Evolutionary conservation across 2,329 filamentous ascomycete genomes (phyloP).

Genomic region (Pseudogymnoascus sp.): DNA sequence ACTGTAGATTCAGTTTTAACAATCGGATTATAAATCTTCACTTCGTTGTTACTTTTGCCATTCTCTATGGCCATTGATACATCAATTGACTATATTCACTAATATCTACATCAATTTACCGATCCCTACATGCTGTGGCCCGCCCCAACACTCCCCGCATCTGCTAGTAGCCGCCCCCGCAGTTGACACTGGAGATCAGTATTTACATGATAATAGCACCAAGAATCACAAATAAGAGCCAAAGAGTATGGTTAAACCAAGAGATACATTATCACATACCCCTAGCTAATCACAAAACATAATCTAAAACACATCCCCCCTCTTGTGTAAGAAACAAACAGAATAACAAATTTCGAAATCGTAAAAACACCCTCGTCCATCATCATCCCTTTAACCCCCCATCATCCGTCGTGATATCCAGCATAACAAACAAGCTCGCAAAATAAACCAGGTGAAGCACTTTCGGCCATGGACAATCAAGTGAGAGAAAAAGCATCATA

Average conservation of each 20-base stretch:
- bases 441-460: conserved; percentile 32
- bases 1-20: neutral
- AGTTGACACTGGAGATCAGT: conserved; percentile 4
- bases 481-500: conserved; percentile 32
- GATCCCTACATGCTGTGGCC: neutral
- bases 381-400: conserved; percentile 16
- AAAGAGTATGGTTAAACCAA: neutral
- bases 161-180: neutral
- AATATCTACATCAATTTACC: neutral
- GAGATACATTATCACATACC: conserved; percentile 2
- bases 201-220: neutral
- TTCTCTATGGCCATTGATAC: neutral
- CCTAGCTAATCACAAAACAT: conserved; percentile 10
- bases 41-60: neutral
- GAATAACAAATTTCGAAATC: neutral
- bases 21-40: neutral
- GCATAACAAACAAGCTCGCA: conserved; percentile 24
- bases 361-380: neutral
- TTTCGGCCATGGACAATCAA: conserved; percentile 43
- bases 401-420: conserved; percentile 18
- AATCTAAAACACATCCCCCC: neutral
- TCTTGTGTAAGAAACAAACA: neutral
- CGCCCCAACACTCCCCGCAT: neutral
- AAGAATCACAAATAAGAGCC: neutral
- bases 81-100: neutral